Evolutionary conservation across 2,329 filamentous ascomycete genomes (phyloP), one percentile per base, ranked within the genome.

Genomic region (Cladophialophora chaetospira): DNA sequence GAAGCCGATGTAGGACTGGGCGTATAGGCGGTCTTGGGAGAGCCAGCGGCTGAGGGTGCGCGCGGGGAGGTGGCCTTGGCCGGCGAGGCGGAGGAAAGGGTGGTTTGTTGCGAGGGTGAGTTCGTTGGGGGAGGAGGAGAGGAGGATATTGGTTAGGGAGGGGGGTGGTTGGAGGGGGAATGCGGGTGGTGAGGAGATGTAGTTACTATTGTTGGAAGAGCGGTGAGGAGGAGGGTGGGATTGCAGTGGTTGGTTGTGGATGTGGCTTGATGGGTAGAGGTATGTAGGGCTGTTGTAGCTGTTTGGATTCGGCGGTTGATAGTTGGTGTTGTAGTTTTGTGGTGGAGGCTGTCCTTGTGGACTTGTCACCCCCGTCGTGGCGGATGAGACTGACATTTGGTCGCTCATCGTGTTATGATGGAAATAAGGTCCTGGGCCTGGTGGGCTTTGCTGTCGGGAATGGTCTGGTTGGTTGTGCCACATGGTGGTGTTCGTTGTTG

Each of bases 1-100:
- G 64, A 88, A 88, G 23, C 81, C 79, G 64, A 89, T 81, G 71
- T 89, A 88, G 48, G 82, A 82, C 62, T 88, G 85, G 29, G 87
- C 84, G 71, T 89, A 88, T 57, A 90, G 80, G 6, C 84, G 78
- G 70, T 90, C 87, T 70, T 89, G 87, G 10, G 84, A 82, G 40
- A 91, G 82, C 88, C 88, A 91, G 69, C 79, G 77, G 17, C 81
- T 79, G 9, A 90, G 75, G 1, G 77, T 72, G 0, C 75, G 66
- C 46, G 82, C 82, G 15, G 81, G 74, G 15, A 88, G 74, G 0
- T 78, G 81, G 19, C 88, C 87, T 53, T 78, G 76, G 11, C 86
- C 86, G 4, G 87, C 87, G 45, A 82, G 78, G 9, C 75, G 77
- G 49, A 91, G 82, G 72, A 91, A 90, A 0, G 82, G 77, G 52